Conservation (phyloP, 177 flowering plant species). For the Tripterygium wilfordii region DNA sequence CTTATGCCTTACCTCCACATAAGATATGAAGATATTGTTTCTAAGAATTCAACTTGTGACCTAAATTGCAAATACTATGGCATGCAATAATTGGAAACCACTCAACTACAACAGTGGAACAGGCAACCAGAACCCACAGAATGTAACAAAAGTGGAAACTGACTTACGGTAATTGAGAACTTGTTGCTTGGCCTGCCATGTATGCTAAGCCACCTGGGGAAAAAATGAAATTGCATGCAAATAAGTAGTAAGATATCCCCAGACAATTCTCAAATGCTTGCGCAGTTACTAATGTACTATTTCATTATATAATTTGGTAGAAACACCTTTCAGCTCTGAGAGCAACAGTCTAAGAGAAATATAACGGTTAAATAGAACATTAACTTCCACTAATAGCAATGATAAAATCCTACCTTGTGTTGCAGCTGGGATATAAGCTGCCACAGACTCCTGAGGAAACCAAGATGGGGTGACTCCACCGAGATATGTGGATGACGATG, state of each 20-base stretch:
- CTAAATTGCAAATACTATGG: background rate
- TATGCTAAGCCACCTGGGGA: conserved; percentile 53
- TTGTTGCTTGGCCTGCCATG: conserved; percentile 49
- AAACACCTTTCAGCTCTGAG: no score
- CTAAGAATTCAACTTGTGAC: no score
- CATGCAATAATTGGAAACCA: background rate
- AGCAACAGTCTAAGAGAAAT: no score
- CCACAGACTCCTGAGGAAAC: conserved; percentile 53
- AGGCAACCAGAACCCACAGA: background rate
- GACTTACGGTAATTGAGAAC: conserved; percentile 65
- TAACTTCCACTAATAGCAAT: no score
- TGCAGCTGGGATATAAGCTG: conserved; percentile 39
- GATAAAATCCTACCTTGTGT: conserved; percentile 34
- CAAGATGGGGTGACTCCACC: conserved; percentile 50
- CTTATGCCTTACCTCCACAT: no score
- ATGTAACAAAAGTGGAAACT: background rate
- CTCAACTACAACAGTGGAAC: background rate
- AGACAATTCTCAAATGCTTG: background rate
- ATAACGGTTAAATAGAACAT: no score
- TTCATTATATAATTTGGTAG: no score
- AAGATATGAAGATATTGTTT: no score
- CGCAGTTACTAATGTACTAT: background rate
- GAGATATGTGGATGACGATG: conserved; percentile 34
- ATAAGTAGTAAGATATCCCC: background rate
- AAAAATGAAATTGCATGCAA: conserved; percentile 1